Base-by-base conservation (phyloP, 2,329 filamentous ascomycete genomes). In the Botrytis paeoniae region DNA sequence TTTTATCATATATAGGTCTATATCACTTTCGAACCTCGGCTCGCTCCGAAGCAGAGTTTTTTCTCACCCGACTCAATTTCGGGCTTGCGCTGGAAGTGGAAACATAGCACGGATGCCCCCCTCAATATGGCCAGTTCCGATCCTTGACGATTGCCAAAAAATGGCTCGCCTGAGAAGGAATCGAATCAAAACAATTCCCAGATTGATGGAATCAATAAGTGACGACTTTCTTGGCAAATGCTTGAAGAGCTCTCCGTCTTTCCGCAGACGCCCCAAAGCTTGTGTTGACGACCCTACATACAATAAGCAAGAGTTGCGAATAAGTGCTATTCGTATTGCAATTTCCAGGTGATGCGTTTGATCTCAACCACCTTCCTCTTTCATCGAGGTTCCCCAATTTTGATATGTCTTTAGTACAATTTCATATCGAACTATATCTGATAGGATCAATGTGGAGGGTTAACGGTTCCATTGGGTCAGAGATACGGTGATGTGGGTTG, bases 361-460 rank as follows among this genome's bases (percentile, higher is more conserved):
- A 25, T 57, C 9, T 16, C 35, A 5, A 68, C 35, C 51, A 69
- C 65, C 65, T 69, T 69, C 65, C 65, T 29, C 25, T 69, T 69
- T 37, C 10, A 57, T 69, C 48, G 14, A 22, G 10, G 9, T 57
- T 41, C 65, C 29, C 65, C 65, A 69, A 32, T 69, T 69, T 69
- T 69, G 48, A 41, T 57, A 57, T 14, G 64, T 57, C 25, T 5
- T 35, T 41, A 66, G 45, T 4, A 41, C 39, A 39, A 14, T 25
- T 6, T 37, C 35, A 41, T 20, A n/a, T 39, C 16, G 16, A 39
- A 41, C 64, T 14, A 29, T 29, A 54, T 54, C 35, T 7, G 45
- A 68, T 57, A 32, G 48, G 51, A 41, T 32, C 18, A 57, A 69
- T 69, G 65, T 41, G 35, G 65, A 69, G 65, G n/a, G 39, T 69